Conservation (phyloP, 805 yeast genomes). For the Diddensiella caesifluorescens region DNA sequence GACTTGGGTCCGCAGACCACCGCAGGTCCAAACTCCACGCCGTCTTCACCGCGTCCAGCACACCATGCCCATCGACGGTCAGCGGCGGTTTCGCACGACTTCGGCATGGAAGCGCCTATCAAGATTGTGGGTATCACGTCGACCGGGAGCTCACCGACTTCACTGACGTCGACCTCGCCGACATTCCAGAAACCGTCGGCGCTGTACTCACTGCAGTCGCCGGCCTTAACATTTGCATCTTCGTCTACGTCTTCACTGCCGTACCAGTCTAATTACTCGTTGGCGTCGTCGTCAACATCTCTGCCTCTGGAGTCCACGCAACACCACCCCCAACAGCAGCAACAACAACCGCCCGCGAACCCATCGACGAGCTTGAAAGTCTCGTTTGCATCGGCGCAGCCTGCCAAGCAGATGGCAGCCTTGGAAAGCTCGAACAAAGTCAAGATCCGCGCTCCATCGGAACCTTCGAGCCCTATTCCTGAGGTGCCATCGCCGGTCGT, state of each 20-base stretch:
- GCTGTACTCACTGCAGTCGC: constrained; percentile 14
- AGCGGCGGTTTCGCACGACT: constrained; percentile 84
- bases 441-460: background rate
- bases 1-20: no score
- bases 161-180: constrained; percentile 5
- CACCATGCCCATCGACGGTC: constrained; percentile 76
- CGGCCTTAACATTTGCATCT: constrained; percentile 18
- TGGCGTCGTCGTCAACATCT: constrained; percentile 13
- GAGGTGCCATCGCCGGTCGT: background rate
- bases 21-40: no score
- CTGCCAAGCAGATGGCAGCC: no score
- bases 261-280: constrained; percentile 9
- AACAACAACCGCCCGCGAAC: background rate
- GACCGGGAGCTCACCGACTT: constrained; percentile 9
- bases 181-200: constrained; percentile 9
- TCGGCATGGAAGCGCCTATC: constrained; percentile 39
- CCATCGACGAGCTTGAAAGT: constrained; percentile 9
- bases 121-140: no score
- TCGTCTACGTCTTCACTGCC: constrained; percentile 16
- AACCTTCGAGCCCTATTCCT: background rate
- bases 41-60: constrained; percentile 9
- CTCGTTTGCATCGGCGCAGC: constrained; percentile 12
- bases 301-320: constrained; percentile 7
- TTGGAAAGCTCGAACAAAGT: background rate
- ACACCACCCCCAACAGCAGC: constrained; percentile 1